Conservation (phyloP, 2,329 filamentous ascomycete genomes). For the Phialophora tarda region DNA sequence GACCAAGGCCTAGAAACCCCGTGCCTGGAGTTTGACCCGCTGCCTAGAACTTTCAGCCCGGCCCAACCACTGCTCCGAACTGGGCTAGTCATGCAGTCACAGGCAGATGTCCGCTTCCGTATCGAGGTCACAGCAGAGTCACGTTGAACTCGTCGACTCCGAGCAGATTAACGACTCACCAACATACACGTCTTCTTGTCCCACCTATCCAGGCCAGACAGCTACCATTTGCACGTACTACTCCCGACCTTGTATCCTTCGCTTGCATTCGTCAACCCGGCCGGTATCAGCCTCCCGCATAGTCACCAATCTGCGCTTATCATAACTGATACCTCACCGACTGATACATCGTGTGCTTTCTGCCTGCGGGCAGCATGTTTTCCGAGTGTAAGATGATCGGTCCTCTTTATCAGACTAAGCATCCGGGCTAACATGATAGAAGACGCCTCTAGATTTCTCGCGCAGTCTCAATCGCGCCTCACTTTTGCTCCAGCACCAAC, state of each 20-base stretch:
- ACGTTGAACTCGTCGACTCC: constrained; percentile 14
- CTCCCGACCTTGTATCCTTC: not conserved
- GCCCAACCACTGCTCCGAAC: constrained; percentile 12
- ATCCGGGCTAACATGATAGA: constrained; percentile 45
- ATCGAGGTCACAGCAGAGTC: not conserved
- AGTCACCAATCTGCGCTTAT: constrained; percentile 24
- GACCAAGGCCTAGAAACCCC: constrained; percentile 10
- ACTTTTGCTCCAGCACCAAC: constrained; percentile 72
- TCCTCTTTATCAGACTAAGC: constrained; percentile 44
- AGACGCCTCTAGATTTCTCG: constrained; percentile 97
- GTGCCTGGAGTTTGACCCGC: constrained; percentile 7
- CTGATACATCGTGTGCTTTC: constrained; percentile 30
- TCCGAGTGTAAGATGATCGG: constrained; percentile 77
- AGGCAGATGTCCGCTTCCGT: constrained; percentile 14
- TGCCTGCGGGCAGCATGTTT: constrained; percentile 64
- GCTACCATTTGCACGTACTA: constrained; percentile 8
- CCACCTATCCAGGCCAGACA: constrained; percentile 1
- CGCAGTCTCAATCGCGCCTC: constrained; percentile 92
- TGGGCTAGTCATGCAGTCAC: constrained; percentile 3
- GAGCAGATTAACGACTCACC: constrained; percentile 11
- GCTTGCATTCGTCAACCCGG: not conserved
- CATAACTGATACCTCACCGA: constrained; percentile 17
- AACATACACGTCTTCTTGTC: constrained; percentile 18
- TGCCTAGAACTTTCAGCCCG: constrained; percentile 12
- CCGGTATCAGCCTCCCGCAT: not conserved